A percentile compares a stretch with the other conserved stretches of the same genome.
Evolutionary conservation across 805 yeast species (phyloP).

Genomic region (Ogataea allantospora): DNA sequence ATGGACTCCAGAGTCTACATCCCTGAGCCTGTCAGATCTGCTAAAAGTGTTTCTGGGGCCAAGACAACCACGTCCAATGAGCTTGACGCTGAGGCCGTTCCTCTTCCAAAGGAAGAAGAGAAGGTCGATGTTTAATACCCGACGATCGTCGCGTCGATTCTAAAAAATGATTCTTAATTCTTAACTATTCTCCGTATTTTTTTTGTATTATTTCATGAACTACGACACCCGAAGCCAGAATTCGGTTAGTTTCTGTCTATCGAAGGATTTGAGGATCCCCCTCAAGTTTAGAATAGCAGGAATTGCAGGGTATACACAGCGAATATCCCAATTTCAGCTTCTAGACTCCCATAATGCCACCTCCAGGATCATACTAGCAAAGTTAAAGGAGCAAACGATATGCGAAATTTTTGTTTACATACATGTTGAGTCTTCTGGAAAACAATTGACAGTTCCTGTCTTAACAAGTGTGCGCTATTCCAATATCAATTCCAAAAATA

Average conservation of each 20-base stretch:
- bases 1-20: constrained; percentile 63
- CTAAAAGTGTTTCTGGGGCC: constrained; percentile 30
- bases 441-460: constrained; percentile 24
- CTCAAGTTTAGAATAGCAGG: constrained; percentile 44
- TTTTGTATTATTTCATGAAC: constrained; percentile 14
- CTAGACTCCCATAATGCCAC: constrained; percentile 11
- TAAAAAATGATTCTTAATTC: neutral
- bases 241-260: constrained; percentile 44
- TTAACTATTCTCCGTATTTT: neutral
- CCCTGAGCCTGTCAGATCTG: constrained; percentile 76
- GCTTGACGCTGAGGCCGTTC: constrained; percentile 30
- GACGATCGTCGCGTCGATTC: constrained; percentile 6
- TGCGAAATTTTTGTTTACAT: constrained; percentile 16
- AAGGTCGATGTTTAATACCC: constrained; percentile 19
- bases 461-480: constrained; percentile 21
- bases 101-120: constrained; percentile 31
- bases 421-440: constrained; percentile 22
- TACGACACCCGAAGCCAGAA: constrained; percentile 24
- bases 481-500: constrained; percentile 4
- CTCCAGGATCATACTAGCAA: constrained; percentile 15
- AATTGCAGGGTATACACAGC: constrained; percentile 19
- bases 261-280: constrained; percentile 52
- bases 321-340: constrained; percentile 11
- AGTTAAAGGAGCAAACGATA: constrained; percentile 15
- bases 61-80: constrained; percentile 18